phyloP scores from a whole-genome alignment of 1,284 basidiomycete species.

The Golubevia sp. region DNA sequence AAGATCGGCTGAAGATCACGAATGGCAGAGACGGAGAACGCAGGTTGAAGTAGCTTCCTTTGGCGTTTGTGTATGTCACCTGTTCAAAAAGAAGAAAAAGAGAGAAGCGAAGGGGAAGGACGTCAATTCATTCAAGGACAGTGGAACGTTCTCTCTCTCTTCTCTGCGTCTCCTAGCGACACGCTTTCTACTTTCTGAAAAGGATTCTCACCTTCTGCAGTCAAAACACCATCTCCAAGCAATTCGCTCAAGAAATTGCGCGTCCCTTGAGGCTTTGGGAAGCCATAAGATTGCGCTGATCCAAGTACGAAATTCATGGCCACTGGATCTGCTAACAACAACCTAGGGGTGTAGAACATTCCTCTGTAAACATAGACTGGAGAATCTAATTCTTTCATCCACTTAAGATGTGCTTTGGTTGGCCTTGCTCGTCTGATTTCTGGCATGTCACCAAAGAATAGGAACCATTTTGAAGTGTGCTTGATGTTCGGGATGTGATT shows the following conservation, averaged over 20 bases:
- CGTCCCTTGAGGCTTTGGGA: constrained; percentile 36
- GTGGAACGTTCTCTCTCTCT: not conserved
- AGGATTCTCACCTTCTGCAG: constrained; percentile 35
- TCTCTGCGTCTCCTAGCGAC: too few species aligned
- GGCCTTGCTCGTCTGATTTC: constrained; percentile 19
- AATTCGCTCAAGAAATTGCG: constrained; percentile 25
- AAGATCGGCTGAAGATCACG: constrained; percentile 41
- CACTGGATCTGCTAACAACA: constrained; percentile 43
- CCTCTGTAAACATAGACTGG: constrained; percentile 45
- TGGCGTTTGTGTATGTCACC: constrained; percentile 39
- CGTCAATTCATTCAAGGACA: too few species aligned
- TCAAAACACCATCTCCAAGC: constrained; percentile 51
- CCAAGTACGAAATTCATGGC: constrained; percentile 43
- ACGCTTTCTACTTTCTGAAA: too few species aligned
- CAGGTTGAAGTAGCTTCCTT: constrained; percentile 46
- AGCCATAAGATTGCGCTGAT: constrained; percentile 25
- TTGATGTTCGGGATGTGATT: constrained; percentile 15
- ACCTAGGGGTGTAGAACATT: constrained; percentile 40
- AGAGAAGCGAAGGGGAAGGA: too few species aligned
- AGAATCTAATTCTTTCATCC: constrained; percentile 14
- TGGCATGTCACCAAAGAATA: constrained; percentile 21
- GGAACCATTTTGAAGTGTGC: constrained; percentile 13
- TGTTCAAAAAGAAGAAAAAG: not conserved
- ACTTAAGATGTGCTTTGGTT: constrained; percentile 22
- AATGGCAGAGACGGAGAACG: constrained; percentile 39